phyloP scores from a whole-genome alignment of 352 stramenopile genomes.

The Pythium insidiosum region DNA sequence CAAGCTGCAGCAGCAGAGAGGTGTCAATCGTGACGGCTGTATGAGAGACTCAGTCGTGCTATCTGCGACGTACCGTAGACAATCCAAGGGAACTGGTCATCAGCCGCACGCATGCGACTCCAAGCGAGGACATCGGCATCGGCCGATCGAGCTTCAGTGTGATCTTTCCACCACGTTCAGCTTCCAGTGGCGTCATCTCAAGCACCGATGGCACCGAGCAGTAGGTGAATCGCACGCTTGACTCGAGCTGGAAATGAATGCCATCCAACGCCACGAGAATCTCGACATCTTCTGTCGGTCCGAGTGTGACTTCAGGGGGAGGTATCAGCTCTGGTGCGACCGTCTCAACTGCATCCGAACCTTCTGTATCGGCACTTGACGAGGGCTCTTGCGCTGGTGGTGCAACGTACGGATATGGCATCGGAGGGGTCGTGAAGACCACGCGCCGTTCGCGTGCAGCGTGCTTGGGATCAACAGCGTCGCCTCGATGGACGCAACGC shows the following conservation, averaged over 20 bases:
- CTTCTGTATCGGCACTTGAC: neutral
- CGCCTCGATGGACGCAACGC: conserved; percentile 14
- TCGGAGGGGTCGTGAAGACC: conserved; percentile 26
- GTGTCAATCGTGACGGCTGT: neutral
- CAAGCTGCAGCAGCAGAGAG: neutral
- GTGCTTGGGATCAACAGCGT: neutral
- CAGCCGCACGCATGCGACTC: conserved; percentile 15
- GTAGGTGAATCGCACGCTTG: conserved; percentile 21
- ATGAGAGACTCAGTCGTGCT: neutral
- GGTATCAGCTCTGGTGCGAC: conserved; percentile 1
- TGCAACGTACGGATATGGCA: conserved; percentile 20
- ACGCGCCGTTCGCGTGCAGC: conserved; percentile 23
- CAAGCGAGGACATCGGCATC: conserved; percentile 3
- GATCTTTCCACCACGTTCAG: conserved; percentile 12
- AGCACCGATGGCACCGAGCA: conserved; percentile 8
- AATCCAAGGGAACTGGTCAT: conserved; percentile 11
- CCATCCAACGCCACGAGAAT: conserved; percentile 49
- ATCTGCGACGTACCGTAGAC: conserved; percentile 7
- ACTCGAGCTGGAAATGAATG: conserved; percentile 26
- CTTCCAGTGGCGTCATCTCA: conserved; percentile 16
- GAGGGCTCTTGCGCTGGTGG: neutral
- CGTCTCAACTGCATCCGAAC: neutral
- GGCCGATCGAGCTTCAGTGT: conserved; percentile 13
- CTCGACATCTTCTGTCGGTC: conserved; percentile 27
- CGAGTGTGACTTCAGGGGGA: conserved; percentile 13